phyloP scores from a whole-genome alignment of 495 filamentous ascomycete species.

The Aspergillus bridgeri region DNA sequence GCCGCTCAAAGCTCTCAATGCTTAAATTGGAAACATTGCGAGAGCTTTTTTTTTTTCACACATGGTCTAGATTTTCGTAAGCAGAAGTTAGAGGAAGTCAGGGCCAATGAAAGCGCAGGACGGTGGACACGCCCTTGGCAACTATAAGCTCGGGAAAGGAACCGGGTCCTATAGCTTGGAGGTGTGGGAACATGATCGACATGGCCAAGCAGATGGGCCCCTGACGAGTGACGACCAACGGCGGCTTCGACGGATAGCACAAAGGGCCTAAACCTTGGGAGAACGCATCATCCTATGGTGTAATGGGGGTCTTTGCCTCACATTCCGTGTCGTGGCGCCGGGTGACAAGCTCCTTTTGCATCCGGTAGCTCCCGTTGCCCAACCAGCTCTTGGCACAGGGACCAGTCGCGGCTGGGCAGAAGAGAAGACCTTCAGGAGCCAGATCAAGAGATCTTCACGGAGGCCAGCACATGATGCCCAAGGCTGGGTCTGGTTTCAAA shows the following conservation, averaged over 20 bases:
- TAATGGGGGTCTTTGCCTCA: neutral
- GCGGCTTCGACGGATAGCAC: neutral
- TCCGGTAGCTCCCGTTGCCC: slow-evolving; percentile 11
- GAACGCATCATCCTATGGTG: slow-evolving; percentile 1
- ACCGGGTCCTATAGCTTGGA: slow-evolving; percentile 13
- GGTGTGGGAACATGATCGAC: slow-evolving; percentile 17
- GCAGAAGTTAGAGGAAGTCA: neutral
- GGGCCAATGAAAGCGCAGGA: slow-evolving; percentile 6
- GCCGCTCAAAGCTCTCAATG: slow-evolving; percentile 1
- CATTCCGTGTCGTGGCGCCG: neutral
- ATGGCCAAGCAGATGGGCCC: slow-evolving; percentile 3
- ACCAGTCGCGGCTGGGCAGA: slow-evolving; percentile 3
- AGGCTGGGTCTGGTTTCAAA: neutral
- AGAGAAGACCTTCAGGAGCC: neutral
- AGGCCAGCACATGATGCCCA: slow-evolving; percentile 1
- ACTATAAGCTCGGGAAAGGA: slow-evolving; percentile 13
- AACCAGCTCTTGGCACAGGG: slow-evolving; percentile 8
- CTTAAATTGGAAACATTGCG: neutral
- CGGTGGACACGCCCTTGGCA: slow-evolving; percentile 6
- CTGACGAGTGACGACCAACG: slow-evolving; percentile 14
- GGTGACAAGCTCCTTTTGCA: slow-evolving; percentile 1
- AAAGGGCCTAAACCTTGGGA: slow-evolving; percentile 3
- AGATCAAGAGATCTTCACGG: slow-evolving; percentile 5
- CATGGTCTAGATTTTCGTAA: slow-evolving; percentile 1
- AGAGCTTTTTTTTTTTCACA: neutral